Conservation (phyloP, 345 rosid genomes). For the Linum trigynum region DNA sequence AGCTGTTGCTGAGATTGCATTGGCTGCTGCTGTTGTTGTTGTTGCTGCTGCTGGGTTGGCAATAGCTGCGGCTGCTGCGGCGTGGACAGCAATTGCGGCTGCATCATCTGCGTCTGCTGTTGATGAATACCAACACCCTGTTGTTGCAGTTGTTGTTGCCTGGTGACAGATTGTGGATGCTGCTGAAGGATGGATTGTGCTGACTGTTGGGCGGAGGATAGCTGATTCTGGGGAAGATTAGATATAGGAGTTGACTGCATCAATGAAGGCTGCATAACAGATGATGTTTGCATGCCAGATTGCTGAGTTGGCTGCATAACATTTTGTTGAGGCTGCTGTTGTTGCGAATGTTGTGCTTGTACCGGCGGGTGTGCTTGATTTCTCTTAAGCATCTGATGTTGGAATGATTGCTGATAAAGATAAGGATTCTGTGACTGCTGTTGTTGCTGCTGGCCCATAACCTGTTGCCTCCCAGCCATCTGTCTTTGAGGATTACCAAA, state of each 20-base stretch:
- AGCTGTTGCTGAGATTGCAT: slow-evolving; percentile 27
- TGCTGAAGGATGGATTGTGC: slow-evolving; percentile 73
- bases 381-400: slow-evolving; percentile 50
- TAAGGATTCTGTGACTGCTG: slow-evolving; percentile 57
- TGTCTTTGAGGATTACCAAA: slow-evolving; percentile 60
- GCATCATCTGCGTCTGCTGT: slow-evolving; percentile 60
- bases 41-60: neutral
- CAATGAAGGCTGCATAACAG: slow-evolving; percentile 50
- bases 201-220: slow-evolving; percentile 58
- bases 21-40: neutral
- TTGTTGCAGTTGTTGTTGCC: slow-evolving; percentile 66
- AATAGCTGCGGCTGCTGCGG: slow-evolving; percentile 31
- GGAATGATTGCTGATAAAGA: slow-evolving; percentile 50
- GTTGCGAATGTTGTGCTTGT: slow-evolving; percentile 55
- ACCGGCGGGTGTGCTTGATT: slow-evolving; percentile 47
- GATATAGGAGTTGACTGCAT: slow-evolving; percentile 48
- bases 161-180: slow-evolving; percentile 50
- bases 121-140: slow-evolving; percentile 59
- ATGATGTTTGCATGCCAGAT: slow-evolving; percentile 55
- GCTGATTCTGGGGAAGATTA: slow-evolving; percentile 64
- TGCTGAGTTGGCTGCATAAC: slow-evolving; percentile 66
- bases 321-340: slow-evolving; percentile 46
- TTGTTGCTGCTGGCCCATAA: slow-evolving; percentile 60
- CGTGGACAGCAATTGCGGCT: slow-evolving; percentile 42
- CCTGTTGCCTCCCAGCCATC: slow-evolving; percentile 52